Evolutionary conservation across 192 early-diverging fungal species (phyloP).

Genomic region (Irineochytrium annulatum): DNA sequence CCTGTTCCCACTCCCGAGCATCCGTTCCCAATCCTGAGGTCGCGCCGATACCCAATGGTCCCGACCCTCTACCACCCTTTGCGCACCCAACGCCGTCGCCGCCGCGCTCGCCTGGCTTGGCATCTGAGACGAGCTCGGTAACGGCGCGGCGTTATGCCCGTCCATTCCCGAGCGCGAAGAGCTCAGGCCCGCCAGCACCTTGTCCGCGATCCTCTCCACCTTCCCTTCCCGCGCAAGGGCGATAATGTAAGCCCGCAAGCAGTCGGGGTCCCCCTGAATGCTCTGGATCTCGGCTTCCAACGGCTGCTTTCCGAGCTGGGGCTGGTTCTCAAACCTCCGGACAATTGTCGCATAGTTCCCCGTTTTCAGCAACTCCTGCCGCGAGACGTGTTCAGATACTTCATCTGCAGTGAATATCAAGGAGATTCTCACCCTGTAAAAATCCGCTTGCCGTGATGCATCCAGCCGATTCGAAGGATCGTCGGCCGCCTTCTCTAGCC

Average conservation of each 20-base stretch:
- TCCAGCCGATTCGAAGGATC: conserved; percentile 18
- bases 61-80: conserved; percentile 17
- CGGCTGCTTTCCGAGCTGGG: conserved; percentile 25
- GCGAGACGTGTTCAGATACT: too few species aligned
- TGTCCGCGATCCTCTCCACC: conserved; percentile 23
- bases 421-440: conserved; percentile 26
- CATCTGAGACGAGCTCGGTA: too few species aligned
- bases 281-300: not conserved
- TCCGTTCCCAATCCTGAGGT: conserved; percentile 23
- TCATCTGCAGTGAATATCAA: not conserved
- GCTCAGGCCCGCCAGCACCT: not conserved
- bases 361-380: conserved; percentile 24
- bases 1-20: conserved; percentile 6
- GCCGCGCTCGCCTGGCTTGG: too few species aligned
- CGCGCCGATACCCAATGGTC: conserved; percentile 30
- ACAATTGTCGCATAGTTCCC: conserved; percentile 33
- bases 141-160: not conserved
- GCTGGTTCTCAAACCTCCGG: conserved; percentile 43
- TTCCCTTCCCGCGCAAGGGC: conserved; percentile 38
- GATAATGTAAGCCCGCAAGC: conserved; percentile 27
- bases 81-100: too few species aligned
- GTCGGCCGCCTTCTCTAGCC: conserved; percentile 29
- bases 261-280: conserved; percentile 39
- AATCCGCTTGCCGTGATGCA: conserved; percentile 27
- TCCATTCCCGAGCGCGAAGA: not conserved